Conservation (phyloP, 1,284 basidiomycete species). For the Inonotus obliquus region DNA sequence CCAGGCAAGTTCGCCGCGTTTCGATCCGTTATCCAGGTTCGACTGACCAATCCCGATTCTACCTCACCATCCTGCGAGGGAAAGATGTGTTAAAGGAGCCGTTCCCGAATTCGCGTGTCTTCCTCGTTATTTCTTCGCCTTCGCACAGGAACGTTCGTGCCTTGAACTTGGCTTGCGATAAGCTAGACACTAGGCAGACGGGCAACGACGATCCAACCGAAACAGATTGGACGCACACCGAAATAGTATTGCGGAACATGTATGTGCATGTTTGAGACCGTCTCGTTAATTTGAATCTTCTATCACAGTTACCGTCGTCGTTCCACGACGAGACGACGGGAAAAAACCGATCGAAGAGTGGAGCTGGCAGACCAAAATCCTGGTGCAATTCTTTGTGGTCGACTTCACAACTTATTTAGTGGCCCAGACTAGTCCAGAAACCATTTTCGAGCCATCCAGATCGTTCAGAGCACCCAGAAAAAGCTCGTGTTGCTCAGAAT, state of each 20-base stretch:
- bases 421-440: background rate
- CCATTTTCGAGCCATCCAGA: background rate
- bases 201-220: too few relatives aligned
- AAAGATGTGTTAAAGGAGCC: background rate
- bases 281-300: background rate
- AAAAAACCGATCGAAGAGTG: background rate
- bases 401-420: background rate
- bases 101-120: background rate
- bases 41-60: background rate
- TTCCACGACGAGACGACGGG: background rate
- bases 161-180: too few relatives aligned
- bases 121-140: background rate
- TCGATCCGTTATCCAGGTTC: background rate
- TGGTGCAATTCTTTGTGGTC: background rate
- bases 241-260: too few relatives aligned
- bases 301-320: background rate
- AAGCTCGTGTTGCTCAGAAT: background rate
- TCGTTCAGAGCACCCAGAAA: background rate
- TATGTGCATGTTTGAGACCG: too few relatives aligned
- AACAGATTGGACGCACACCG: too few relatives aligned
- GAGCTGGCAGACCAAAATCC: background rate
- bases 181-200: too few relatives aligned
- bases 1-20: background rate
- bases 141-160: too few relatives aligned
- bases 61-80: background rate